Conservation (phyloP, 768 basidiomycete species). For the Psilocybe subaeruginosa region DNA sequence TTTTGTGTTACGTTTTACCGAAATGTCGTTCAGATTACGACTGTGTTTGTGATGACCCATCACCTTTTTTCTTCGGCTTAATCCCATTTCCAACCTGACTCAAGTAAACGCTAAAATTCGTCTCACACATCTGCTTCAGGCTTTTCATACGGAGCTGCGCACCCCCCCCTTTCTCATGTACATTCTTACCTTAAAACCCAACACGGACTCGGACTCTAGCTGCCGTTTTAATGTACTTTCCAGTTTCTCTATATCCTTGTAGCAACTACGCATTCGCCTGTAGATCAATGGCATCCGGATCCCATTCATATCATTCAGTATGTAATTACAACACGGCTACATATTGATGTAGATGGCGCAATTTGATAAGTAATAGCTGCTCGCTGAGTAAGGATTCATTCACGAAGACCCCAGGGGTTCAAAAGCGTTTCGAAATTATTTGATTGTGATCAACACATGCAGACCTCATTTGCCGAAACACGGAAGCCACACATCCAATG, state of each 20-base stretch:
- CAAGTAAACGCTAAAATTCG: no score
- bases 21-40: background rate
- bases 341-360: background rate
- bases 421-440: background rate
- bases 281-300: background rate
- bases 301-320: background rate
- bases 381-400: background rate
- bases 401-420: no score
- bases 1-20: background rate
- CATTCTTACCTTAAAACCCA: background rate
- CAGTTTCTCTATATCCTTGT: background rate
- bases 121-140: no score
- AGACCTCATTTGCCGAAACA: constrained; percentile 33
- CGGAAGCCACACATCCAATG: constrained; percentile 51
- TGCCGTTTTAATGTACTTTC: background rate
- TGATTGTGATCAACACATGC: background rate
- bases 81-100: no score
- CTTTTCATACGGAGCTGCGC: background rate
- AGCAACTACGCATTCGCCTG: background rate
- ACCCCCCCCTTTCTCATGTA: background rate
- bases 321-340: background rate
- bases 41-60: background rate
- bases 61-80: no score
- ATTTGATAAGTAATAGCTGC: background rate
- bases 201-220: background rate